Evolutionary conservation across 345 rosid genomes (phyloP), one percentile per base, ranked within the genome.

Genomic region (Aethionema arabicum): DNA sequence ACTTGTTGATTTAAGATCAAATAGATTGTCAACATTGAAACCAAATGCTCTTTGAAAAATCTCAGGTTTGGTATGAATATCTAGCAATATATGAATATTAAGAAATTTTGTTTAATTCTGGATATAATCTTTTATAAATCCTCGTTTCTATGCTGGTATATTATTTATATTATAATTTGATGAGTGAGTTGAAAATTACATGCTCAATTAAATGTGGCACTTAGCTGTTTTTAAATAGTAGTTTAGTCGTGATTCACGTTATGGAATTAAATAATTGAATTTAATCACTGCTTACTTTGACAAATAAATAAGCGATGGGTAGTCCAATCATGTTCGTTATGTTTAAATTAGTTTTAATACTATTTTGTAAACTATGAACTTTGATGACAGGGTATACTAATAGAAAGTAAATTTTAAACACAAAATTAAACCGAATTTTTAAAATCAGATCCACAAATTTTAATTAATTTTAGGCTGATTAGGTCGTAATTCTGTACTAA

Each of bases 241-340:
- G 31, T 44, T 41, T 40, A 33, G 38, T 32, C 65, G 52, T 58
- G 71, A 32, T 58, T 32, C 71, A 57, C 64, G 64, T 56, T 51
- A 50, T 11, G 49, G 11, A 41, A 32, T 66, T 49, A 40, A n/a
- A 4, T 12, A 66, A 21, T 15, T 13, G 4, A 61, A 54, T 8
- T 10, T 65, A 46, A 46, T 21, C 6, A 66, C 32, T 38, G 8
- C 5, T 57, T 15, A 38, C 56, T 66, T 43, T 48, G 56, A 49
- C 32, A 39, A 31, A 29, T 12, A 31, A 21, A 21, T 21, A 21
- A 21, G 2, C 11, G 43, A 13, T 38, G 63, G 47, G 49, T 5
- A 21, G 8, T n/a, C 21, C 36, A 57, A 66, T 66, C 43, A 57
- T 32, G 30, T 42, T 8, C 8, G 57, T 49, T 47, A 39, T 21